Percentiles rank a stretch among this genome's conserved stretches.
These are phyloP conservation scores for Bipolaris oryzae DNA, from an alignment of 2,329 filamentous ascomycete species.

Conservation along the genomic window DNA sequence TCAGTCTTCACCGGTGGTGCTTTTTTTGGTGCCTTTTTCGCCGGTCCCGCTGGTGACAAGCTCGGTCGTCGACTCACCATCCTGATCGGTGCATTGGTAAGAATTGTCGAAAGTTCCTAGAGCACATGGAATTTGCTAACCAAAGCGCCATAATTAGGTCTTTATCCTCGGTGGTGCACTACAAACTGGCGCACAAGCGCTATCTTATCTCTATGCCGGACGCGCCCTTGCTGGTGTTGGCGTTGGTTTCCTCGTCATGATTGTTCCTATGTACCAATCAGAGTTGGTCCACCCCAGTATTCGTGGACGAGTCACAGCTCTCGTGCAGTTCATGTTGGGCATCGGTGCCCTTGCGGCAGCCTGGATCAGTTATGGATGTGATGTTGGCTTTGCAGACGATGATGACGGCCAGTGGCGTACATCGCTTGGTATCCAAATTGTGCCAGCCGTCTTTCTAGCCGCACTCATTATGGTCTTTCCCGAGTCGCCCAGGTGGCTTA, in stretches of 20 bases:
- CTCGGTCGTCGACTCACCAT: slow-evolving; percentile 76
- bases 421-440: slow-evolving; percentile 71
- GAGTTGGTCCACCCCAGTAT: slow-evolving; percentile 81
- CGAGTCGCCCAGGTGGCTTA: slow-evolving; percentile 72
- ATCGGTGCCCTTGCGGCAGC: slow-evolving; percentile 74
- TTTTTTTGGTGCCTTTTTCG: slow-evolving; percentile 70
- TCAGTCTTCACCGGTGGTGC: slow-evolving; percentile 79
- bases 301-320: slow-evolving; percentile 72
- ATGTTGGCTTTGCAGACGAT: slow-evolving; percentile 55
- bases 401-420: slow-evolving; percentile 65
- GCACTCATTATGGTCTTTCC: slow-evolving; percentile 74
- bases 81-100: slow-evolving; percentile 68
- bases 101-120: background rate
- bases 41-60: slow-evolving; percentile 67
- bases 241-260: slow-evolving; percentile 67
- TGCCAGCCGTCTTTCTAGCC: slow-evolving; percentile 69
- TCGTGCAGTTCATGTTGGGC: slow-evolving; percentile 85
- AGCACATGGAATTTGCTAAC: background rate
- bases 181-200: slow-evolving; percentile 69
- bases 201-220: slow-evolving; percentile 71
- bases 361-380: slow-evolving; percentile 74
- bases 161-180: slow-evolving; percentile 75
- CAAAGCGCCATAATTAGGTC: background rate
- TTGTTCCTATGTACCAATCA: slow-evolving; percentile 75
- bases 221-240: slow-evolving; percentile 71